Evolutionary conservation across 441 rosid genomes (phyloP), one percentile per base, ranked within the genome.

Genomic region (Populus hybrid): DNA sequence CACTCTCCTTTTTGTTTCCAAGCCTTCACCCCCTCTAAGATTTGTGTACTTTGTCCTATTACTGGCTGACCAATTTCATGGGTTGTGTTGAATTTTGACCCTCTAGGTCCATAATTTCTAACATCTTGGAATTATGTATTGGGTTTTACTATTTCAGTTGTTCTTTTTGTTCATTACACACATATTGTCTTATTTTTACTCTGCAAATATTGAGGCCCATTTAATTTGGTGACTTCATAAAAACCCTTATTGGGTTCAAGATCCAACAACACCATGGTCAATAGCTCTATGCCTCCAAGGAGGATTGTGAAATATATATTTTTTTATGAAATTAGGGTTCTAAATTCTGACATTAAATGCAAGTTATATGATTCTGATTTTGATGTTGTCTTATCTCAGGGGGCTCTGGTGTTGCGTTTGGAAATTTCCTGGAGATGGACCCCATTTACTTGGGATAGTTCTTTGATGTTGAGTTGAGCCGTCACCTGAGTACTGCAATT

Each of bases 401-500:
- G 50, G 61, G 61, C 61, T 54, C 14, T 54, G 61, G 61, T 54
- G 61, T 54, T 54, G 61, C 61, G 2, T 0, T 18, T 54, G 61
- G 21, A 54, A 54, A 54, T 54, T 16, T 54, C 61, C 61, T 54
- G 8, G 61, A 54, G 61, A 54, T 54, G 21, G 21, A 54, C 61
- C n/a, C 5, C 61, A 18, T 5, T 54, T 54, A 54, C n/a, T 18
- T 54, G 61, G 59, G 61, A 54, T 54, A 54, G 61, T 54, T 54
- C 21, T 54, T 5, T 54, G 61, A 54, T 54, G 61, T 6, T 54
- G 8, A 54, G 61, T 54, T 18, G 21, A 98, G 73, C 84, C 84
- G 67, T 95, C 98, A 28, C 97, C 98, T 2, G 94, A 91, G 70
- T 92, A 91, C 81, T 93, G 89, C 67, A 89, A 95, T 85, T 85